Conservation (phyloP, 202 grass and related monocot species). For the Panicum hallii region DNA sequence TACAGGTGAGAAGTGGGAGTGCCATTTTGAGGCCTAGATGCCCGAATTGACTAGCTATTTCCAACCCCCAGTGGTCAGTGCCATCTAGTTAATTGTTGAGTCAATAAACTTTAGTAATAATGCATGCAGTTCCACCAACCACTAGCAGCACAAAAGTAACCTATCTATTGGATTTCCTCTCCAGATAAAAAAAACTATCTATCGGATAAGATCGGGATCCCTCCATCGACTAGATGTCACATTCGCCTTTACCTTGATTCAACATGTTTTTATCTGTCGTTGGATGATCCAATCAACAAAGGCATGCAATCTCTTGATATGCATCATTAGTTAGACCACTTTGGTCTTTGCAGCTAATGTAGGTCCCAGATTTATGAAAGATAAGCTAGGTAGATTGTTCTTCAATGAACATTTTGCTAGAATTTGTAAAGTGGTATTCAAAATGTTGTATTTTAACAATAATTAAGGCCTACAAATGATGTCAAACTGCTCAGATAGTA, state of each 20-base stretch:
- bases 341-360: slow-evolving; percentile 7
- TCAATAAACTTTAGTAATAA: slow-evolving; percentile 5
- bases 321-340: background rate
- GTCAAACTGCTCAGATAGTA: background rate
- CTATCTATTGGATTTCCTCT: too few species aligned
- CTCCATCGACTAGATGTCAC: background rate
- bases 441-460: slow-evolving; percentile 11
- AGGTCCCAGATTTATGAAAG: slow-evolving; percentile 7
- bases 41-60: background rate
- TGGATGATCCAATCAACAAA: slow-evolving; percentile 38
- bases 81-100: slow-evolving; percentile 27
- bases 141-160: slow-evolving; percentile 35
- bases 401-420: background rate
- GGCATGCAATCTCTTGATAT: slow-evolving; percentile 17
- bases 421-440: background rate
- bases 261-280: slow-evolving; percentile 33
- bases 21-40: slow-evolving; percentile 30
- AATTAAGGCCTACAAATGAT: slow-evolving; percentile 4
- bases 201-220: slow-evolving; percentile 19
- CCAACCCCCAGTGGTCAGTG: slow-evolving; percentile 10
- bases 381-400: slow-evolving; percentile 1
- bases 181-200: background rate
- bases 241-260: slow-evolving; percentile 28
- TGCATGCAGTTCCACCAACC: slow-evolving; percentile 41
- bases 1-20: slow-evolving; percentile 25